These are phyloP conservation scores for Fraxinus americana DNA, from an alignment of 257 asterid genomes.

Conservation along the genomic window DNA sequence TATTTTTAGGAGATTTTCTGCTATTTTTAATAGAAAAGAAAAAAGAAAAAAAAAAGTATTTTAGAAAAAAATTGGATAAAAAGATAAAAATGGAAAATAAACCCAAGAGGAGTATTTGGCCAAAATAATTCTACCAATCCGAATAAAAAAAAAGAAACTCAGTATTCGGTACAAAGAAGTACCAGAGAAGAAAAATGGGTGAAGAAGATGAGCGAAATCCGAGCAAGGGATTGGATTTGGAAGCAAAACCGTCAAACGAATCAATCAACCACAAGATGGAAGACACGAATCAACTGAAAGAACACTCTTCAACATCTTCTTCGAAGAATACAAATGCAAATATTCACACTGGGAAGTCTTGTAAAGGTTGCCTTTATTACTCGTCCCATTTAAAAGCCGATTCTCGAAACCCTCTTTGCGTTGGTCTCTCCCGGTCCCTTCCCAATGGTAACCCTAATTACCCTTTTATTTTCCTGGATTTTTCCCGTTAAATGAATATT, in stretches of 20 bases:
- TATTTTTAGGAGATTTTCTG: too few species aligned
- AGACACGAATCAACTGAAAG: conserved; percentile 30
- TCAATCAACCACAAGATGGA: conserved; percentile 16
- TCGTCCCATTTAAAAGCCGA: conserved; percentile 67
- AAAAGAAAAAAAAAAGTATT: too few species aligned
- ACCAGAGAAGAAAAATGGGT: background rate
- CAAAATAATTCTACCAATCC: too few species aligned
- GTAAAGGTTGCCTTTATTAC: conserved; percentile 83
- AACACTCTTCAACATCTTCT: conserved; percentile 23
- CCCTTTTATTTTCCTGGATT: background rate
- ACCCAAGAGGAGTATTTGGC: too few species aligned
- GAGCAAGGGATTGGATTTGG: conserved; percentile 28
- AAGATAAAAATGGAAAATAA: too few species aligned
- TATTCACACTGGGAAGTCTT: conserved; percentile 55
- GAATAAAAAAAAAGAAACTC: too few species aligned
- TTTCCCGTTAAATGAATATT: background rate
- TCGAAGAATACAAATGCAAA: conserved; percentile 31
- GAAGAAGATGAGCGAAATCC: conserved; percentile 28
- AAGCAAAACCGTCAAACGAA: conserved; percentile 21
- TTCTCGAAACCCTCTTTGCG: conserved; percentile 79
- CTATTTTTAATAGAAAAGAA: too few species aligned
- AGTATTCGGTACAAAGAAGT: too few species aligned
- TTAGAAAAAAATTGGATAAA: too few species aligned
- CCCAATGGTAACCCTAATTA: conserved; percentile 61
- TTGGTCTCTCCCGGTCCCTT: conserved; percentile 79